Evolutionary conservation across 352 stramenopile species (phyloP).

Genomic region (Globisporangium cystogenes): DNA sequence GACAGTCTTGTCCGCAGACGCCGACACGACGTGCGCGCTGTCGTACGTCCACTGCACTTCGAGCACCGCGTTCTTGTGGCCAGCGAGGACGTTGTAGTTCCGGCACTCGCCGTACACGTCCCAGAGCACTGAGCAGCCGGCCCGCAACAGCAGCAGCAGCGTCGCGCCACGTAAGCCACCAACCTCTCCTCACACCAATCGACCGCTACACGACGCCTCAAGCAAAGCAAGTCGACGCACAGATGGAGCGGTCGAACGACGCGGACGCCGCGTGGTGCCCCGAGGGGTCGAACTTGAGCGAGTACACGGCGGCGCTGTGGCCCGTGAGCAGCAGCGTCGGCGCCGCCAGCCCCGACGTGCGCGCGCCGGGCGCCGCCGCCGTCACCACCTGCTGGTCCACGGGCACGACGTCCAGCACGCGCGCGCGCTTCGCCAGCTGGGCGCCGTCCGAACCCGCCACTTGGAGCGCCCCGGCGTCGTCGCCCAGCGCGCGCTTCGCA

Average conservation of each 20-base stretch:
- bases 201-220: neutral
- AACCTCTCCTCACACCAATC: neutral
- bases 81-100: constrained; percentile 92
- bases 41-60: constrained; percentile 92
- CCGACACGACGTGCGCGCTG: constrained; percentile 82
- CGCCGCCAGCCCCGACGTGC: constrained; percentile 57
- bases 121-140: constrained; percentile 69
- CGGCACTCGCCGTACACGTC: constrained; percentile 86
- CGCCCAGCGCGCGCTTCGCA: constrained; percentile 17
- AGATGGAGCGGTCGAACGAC: constrained; percentile 70
- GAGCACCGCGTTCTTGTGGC: constrained; percentile 95
- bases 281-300: constrained; percentile 75
- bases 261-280: constrained; percentile 62
- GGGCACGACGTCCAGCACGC: constrained; percentile 65
- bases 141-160: neutral
- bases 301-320: constrained; percentile 70
- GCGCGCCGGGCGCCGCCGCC: constrained; percentile 40
- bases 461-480: constrained; percentile 5
- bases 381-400: constrained; percentile 58
- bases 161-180: neutral
- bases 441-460: constrained; percentile 7
- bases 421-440: constrained; percentile 62
- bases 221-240: constrained; percentile 16
- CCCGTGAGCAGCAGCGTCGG: constrained; percentile 80
- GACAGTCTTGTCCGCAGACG: constrained; percentile 91